Conservation (phyloP, 257 asterid genomes). For the Salvia splendens region DNA sequence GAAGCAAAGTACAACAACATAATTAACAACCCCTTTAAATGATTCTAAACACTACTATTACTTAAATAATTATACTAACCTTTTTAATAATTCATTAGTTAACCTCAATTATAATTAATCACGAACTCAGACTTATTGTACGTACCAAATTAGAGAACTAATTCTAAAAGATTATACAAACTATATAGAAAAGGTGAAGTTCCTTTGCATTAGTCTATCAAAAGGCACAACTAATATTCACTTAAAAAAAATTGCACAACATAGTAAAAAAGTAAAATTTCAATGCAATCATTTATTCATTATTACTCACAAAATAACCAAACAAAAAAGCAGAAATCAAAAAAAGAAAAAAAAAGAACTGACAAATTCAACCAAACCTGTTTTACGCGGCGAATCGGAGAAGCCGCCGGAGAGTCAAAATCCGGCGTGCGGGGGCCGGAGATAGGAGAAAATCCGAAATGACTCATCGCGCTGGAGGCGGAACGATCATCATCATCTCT, state of each 20-base stretch:
- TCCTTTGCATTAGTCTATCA: too few species aligned
- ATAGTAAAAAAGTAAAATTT: too few species aligned
- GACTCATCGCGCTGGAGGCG: constrained; percentile 38
- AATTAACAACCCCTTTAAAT: too few species aligned
- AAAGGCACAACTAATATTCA: neutral
- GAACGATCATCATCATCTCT: constrained; percentile 20
- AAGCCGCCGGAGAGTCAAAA: constrained; percentile 57
- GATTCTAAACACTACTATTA: too few species aligned
- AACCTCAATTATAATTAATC: too few species aligned
- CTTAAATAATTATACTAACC: too few species aligned
- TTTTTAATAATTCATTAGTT: too few species aligned
- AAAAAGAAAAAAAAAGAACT: neutral
- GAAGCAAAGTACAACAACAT: neutral
- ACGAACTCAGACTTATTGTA: too few species aligned
- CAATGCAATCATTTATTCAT: neutral
- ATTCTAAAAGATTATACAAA: too few species aligned
- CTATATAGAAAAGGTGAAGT: too few species aligned
- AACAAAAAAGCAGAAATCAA: neutral
- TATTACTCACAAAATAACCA: neutral
- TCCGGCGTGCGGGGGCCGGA: constrained; percentile 59
- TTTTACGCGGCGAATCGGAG: constrained; percentile 47
- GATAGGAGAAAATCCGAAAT: constrained; percentile 51
- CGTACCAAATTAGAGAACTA: too few species aligned
- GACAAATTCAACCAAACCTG: constrained; percentile 42
- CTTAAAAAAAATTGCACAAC: too few species aligned